These are phyloP conservation scores for Copromyces sp. DNA, from an alignment of 495 filamentous ascomycete genomes.

Conservation along the genomic window DNA sequence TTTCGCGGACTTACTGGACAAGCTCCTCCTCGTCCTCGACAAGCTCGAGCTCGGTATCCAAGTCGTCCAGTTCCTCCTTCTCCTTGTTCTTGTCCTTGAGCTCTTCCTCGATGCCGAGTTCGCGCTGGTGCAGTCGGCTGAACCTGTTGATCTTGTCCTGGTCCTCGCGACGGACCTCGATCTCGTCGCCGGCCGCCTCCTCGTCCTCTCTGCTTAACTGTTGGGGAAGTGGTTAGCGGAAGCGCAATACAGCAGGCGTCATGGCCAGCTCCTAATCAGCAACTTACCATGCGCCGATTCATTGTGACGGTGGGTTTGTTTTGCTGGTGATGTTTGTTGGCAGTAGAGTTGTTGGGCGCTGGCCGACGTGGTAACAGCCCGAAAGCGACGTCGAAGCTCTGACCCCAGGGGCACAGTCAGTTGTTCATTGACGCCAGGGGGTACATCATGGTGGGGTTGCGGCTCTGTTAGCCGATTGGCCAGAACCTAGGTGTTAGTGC, in stretches of 20 bases:
- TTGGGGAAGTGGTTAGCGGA: constrained; percentile 6
- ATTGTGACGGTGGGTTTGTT: constrained; percentile 5
- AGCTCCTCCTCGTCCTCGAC: constrained; percentile 82
- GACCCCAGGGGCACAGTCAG: constrained; percentile 4
- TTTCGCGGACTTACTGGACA: constrained; percentile 54
- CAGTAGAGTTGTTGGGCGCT: background rate
- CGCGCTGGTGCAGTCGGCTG: constrained; percentile 84
- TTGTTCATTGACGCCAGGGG: background rate
- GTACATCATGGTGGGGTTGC: constrained; percentile 5
- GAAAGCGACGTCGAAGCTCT: constrained; percentile 2
- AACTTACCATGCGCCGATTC: constrained; percentile 33
- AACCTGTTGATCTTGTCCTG: constrained; percentile 99
- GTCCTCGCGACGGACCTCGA: constrained; percentile 88
- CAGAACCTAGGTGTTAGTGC: background rate
- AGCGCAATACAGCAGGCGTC: background rate
- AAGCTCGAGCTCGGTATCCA: constrained; percentile 82
- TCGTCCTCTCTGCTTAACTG: constrained; percentile 94
- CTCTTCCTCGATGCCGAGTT: constrained; percentile 66
- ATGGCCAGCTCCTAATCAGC: background rate
- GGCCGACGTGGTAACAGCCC: background rate
- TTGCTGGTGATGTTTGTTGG: background rate
- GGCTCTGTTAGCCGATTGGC: constrained; percentile 12
- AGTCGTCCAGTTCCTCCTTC: constrained; percentile 92
- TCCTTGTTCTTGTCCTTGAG: constrained; percentile 89
- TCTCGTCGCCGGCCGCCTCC: constrained; percentile 60